phyloP scores from a whole-genome alignment of 805 yeast species.

The Peterozyma xylosa region DNA sequence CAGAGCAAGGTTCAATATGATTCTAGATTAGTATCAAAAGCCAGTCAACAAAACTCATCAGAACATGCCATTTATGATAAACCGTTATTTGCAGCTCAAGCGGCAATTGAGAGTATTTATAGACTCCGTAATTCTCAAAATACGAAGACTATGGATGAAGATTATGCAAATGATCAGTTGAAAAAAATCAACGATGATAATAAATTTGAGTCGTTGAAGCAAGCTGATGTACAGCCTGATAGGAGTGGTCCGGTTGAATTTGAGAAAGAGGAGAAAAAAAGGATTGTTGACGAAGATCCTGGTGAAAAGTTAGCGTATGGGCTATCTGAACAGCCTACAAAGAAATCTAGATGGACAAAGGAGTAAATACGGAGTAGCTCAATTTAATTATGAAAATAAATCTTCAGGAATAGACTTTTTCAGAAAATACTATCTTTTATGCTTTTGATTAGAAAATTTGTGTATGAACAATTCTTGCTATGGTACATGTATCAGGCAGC shows the following conservation, averaged over 20 bases:
- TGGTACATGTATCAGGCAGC: no score
- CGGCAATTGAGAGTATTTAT: conserved; percentile 42
- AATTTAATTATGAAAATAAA: no score
- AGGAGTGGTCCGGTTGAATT: conserved; percentile 40
- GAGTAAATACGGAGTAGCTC: no score
- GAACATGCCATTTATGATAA: conserved; percentile 50
- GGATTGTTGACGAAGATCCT: conserved; percentile 1
- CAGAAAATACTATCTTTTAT: no score
- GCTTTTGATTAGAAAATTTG: no score
- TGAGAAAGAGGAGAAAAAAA: conserved; percentile 22
- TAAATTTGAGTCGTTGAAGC: not conserved
- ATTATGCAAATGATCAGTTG: not conserved
- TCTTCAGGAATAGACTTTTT: no score
- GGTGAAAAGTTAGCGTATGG: conserved; percentile 2
- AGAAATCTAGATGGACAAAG: no score
- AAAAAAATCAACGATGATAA: not conserved
- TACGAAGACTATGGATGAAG: not conserved
- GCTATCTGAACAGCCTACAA: no score
- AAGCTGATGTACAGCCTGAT: conserved; percentile 8
- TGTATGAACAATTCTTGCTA: no score
- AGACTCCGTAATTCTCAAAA: conserved; percentile 22
- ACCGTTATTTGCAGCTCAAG: conserved; percentile 49
- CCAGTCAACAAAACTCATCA: conserved; percentile 27
- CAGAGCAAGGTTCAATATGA: conserved; percentile 38
- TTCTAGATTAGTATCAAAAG: conserved; percentile 45